These are phyloP conservation scores for Amauroascus verrucosus DNA, from an alignment of 2,329 filamentous ascomycete species.

Conservation along the genomic window DNA sequence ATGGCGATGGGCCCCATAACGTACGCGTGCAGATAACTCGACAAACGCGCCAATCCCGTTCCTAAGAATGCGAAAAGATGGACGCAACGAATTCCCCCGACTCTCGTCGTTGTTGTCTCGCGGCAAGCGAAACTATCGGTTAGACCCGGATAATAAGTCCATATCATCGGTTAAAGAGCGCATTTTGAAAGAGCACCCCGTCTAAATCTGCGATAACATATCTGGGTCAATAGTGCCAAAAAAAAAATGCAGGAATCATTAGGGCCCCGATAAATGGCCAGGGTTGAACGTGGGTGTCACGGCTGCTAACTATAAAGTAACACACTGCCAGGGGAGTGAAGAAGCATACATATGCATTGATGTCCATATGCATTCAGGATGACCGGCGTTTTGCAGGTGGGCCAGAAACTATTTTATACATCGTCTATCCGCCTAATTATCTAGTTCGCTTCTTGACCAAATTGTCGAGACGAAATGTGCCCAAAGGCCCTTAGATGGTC, in stretches of 20 bases:
- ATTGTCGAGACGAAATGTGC: background rate
- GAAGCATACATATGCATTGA: slow-evolving; percentile 1
- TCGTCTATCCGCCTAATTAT: background rate
- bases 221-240: too few relatives aligned
- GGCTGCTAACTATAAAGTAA: background rate
- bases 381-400: background rate
- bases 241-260: too few relatives aligned
- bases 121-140: background rate
- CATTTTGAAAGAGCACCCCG: too few relatives aligned
- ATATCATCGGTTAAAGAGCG: background rate
- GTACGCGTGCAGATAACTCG: background rate
- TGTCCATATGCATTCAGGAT: background rate
- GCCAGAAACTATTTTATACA: background rate
- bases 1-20: too few relatives aligned
- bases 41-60: background rate
- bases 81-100: too few relatives aligned
- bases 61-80: background rate
- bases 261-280: too few relatives aligned
- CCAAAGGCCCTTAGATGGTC: background rate
- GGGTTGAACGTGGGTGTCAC: background rate
- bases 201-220: too few relatives aligned
- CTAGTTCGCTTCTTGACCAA: background rate
- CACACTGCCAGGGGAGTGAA: background rate
- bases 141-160: background rate
- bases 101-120: background rate